Conservation (phyloP, 306 rosid genomes). For the Quercus mongolica region DNA sequence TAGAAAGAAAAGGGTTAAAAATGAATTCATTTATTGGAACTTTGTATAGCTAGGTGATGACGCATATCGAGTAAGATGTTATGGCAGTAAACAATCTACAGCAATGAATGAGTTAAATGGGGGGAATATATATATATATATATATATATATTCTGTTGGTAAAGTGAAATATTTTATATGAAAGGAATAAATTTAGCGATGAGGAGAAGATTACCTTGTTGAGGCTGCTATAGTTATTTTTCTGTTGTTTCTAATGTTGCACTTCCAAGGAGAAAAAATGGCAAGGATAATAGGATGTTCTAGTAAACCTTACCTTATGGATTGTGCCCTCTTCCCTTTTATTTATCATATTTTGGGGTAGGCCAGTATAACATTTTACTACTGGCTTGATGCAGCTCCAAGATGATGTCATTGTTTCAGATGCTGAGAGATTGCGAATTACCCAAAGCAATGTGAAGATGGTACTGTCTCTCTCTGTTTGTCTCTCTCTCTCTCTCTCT, state of each 20-base stretch:
- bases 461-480: slow-evolving; percentile 39
- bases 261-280: not conserved
- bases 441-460: slow-evolving; percentile 95
- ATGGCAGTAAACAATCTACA: not conserved
- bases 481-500: not conserved
- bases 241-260: not conserved
- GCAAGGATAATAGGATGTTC: not conserved
- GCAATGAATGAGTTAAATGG: not conserved
- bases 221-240: not conserved
- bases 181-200: not conserved
- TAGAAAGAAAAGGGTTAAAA: not conserved
- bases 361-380: not conserved
- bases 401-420: slow-evolving; percentile 94
- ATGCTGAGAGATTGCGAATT: slow-evolving; percentile 80
- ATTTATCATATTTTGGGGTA: not conserved
- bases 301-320: not conserved
- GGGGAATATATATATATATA: not conserved
- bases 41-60: not conserved
- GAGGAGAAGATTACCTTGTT: not conserved
- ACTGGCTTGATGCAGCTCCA: slow-evolving; percentile 61
- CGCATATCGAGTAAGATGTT: not conserved
- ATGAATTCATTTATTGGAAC: not conserved
- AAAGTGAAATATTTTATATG: not conserved
- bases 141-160: not conserved
- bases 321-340: not conserved